These are phyloP conservation scores for Aspergillus affinis DNA, from an alignment of 495 filamentous ascomycete genomes.

Conservation along the genomic window DNA sequence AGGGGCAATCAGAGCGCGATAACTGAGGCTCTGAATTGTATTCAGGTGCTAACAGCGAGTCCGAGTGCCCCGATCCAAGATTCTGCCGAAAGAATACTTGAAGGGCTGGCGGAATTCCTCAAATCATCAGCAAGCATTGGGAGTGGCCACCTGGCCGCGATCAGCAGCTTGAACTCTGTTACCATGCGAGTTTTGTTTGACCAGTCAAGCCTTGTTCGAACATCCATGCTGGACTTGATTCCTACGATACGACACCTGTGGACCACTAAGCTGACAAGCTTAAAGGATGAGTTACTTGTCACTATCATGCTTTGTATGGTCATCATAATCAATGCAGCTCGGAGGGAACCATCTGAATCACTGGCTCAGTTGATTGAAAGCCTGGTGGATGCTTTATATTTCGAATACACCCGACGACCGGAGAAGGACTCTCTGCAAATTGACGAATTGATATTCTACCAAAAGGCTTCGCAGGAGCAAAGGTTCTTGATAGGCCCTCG, in stretches of 20 bases:
- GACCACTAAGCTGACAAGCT: slow-evolving; percentile 58
- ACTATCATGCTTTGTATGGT: slow-evolving; percentile 61
- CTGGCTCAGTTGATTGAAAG: slow-evolving; percentile 44
- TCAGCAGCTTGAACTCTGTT: slow-evolving; percentile 73
- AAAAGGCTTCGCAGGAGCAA: slow-evolving; percentile 20
- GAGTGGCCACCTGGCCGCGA: slow-evolving; percentile 65
- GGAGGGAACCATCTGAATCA: slow-evolving; percentile 30
- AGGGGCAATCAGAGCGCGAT: slow-evolving; percentile 33
- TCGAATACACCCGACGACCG: slow-evolving; percentile 69
- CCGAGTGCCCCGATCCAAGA: slow-evolving; percentile 70
- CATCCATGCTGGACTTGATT: slow-evolving; percentile 57
- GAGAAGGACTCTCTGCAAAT: slow-evolving; percentile 73
- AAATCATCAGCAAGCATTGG: slow-evolving; percentile 57
- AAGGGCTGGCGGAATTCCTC: slow-evolving; percentile 61
- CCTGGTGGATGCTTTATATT: slow-evolving; percentile 61
- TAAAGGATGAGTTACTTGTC: slow-evolving; percentile 72
- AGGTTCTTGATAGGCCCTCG: slow-evolving; percentile 38
- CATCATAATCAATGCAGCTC: slow-evolving; percentile 29
- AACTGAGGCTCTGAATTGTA: slow-evolving; percentile 63
- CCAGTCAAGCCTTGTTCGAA: slow-evolving; percentile 59
- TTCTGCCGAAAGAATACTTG: slow-evolving; percentile 56
- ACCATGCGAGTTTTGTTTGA: slow-evolving; percentile 65
- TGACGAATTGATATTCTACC: slow-evolving; percentile 66
- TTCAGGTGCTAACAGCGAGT: slow-evolving; percentile 62
- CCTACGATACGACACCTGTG: slow-evolving; percentile 73